A percentile compares a stretch with the other conserved stretches of the same genome.
These are phyloP conservation scores for Erodium maritimum DNA, from an alignment of 345 rosid genomes.

Conservation along the genomic window DNA sequence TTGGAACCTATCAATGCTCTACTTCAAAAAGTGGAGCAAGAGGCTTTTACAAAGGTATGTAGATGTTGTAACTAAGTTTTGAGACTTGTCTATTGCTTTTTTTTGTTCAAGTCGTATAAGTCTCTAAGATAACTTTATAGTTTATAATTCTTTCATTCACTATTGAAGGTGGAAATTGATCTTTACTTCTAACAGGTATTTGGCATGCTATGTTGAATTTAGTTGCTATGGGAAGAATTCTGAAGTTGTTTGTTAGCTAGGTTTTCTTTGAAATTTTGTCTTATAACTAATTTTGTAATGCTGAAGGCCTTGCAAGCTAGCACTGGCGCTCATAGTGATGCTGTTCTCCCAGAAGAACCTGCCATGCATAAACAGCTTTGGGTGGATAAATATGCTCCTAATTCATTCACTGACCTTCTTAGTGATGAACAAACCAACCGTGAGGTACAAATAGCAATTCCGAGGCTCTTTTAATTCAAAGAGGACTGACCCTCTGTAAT, in stretches of 20 bases:
- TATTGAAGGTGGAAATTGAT: not conserved
- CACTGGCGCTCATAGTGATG: constrained; percentile 36
- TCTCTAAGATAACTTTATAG: not conserved
- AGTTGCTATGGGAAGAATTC: not conserved
- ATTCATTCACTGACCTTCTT: constrained; percentile 88
- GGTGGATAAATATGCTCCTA: constrained; percentile 93
- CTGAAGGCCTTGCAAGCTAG: constrained; percentile 67
- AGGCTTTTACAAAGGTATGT: constrained; percentile 63
- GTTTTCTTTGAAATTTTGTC: not conserved
- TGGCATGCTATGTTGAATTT: not conserved
- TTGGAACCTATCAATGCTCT: constrained; percentile 55
- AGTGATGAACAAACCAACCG: constrained; percentile 97
- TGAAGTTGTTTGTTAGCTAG: not conserved
- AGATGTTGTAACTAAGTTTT: not conserved
- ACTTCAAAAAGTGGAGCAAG: constrained; percentile 54
- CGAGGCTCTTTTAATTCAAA: not conserved
- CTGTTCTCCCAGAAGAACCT: constrained; percentile 29
- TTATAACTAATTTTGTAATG: constrained; percentile 10
- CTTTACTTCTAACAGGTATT: not conserved
- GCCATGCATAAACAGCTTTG: constrained; percentile 57
- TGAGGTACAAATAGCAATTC: constrained; percentile 36
- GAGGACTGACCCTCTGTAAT: not conserved
- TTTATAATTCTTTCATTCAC: not conserved
- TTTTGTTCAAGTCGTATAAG: not conserved
- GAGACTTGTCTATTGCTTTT: not conserved